These are phyloP conservation scores for Ilyonectria sp. DNA, from an alignment of 2,329 filamentous ascomycete species.

Conservation along the genomic window DNA sequence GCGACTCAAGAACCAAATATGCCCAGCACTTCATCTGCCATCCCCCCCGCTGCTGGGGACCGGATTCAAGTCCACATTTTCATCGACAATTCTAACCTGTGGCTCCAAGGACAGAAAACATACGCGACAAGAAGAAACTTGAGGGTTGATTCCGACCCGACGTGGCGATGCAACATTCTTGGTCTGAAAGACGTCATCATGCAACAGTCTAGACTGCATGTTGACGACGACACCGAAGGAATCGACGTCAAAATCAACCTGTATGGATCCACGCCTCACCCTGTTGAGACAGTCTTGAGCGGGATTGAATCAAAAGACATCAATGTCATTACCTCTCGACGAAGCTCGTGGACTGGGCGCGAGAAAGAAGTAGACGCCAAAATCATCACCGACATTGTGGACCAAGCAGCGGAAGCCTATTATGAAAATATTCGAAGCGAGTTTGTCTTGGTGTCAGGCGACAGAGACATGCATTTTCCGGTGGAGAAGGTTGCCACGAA, in stretches of 20 bases:
- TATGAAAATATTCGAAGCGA: background rate
- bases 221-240: background rate
- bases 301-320: conserved; percentile 15
- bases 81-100: conserved; percentile 20
- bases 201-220: background rate
- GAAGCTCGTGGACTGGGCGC: conserved; percentile 18
- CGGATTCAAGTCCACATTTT: conserved; percentile 9
- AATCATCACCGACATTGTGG: conserved; percentile 14
- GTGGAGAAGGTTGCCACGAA: background rate
- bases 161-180: conserved; percentile 10
- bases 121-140: conserved; percentile 5
- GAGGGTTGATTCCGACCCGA: conserved; percentile 18
- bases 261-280: conserved; percentile 2
- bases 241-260: background rate
- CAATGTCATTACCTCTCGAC: conserved; percentile 11
- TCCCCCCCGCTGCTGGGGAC: background rate
- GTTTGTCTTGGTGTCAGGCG: background rate
- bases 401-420: conserved; percentile 2
- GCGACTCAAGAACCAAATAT: background rate
- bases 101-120: conserved; percentile 15
- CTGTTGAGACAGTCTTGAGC: conserved; percentile 7
- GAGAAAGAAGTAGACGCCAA: conserved; percentile 19
- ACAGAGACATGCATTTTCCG: background rate
- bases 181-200: conserved; percentile 8
- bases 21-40: background rate